Conservation (phyloP, 2,329 filamentous ascomycete species). For the Calycina herbarum region DNA sequence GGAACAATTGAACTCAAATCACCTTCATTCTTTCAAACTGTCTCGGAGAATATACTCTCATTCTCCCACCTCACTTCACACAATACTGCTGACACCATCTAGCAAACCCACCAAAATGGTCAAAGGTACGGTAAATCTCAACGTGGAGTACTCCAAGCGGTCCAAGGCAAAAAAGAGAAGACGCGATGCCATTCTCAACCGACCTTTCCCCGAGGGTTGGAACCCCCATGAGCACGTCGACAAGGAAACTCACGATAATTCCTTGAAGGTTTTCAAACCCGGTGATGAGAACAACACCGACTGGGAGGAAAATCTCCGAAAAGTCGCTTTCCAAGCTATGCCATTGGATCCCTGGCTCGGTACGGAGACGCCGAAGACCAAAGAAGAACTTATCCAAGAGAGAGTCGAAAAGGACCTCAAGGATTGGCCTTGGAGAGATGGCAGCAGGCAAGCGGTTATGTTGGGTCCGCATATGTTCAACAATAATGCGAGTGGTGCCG, state of each 20-base stretch:
- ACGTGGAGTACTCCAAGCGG: background rate
- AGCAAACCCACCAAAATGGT: background rate
- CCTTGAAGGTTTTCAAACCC: background rate
- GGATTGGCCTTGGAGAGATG: conserved; percentile 24
- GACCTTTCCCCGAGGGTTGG: background rate
- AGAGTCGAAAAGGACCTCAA: conserved; percentile 15
- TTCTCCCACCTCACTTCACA: no score
- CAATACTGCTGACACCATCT: background rate
- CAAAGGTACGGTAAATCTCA: background rate
- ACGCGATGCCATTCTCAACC: background rate
- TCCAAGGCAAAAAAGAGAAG: background rate
- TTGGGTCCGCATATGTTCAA: conserved; percentile 5
- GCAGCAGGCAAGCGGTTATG: background rate
- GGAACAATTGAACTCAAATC: background rate
- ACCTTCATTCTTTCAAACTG: background rate
- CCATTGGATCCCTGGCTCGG: conserved; percentile 12
- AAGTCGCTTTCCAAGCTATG: background rate
- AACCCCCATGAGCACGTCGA: background rate
- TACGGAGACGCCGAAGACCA: conserved; percentile 10
- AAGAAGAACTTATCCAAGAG: conserved; percentile 18
- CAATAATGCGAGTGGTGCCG: background rate
- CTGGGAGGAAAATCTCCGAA: background rate
- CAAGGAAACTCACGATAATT: background rate
- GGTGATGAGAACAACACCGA: background rate
- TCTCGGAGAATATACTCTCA: background rate